Base-by-base conservation (phyloP, 345 rosid species). In the Rhizophora mangle region DNA sequence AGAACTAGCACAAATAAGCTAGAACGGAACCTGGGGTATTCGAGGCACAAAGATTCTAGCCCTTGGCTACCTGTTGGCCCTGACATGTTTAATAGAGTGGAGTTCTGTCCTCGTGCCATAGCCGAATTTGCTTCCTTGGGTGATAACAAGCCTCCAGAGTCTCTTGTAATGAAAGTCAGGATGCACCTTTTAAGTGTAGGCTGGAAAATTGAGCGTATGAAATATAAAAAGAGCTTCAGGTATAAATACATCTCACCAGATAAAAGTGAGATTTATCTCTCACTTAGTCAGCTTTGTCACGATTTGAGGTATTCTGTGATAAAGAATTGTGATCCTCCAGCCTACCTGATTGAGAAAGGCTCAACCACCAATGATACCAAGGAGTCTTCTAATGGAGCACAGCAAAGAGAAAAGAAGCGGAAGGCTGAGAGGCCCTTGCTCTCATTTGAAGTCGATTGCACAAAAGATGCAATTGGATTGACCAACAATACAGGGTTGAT, bases 121-220 rank as follows among this genome's bases (percentile, higher is more conserved):
- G 29, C 54, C 0, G 49, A 69, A 11, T 63, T 55, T 36, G 67
- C 56, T 7, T 31, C 47, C 3, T 24, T 56, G 29, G 2, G 29
- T 2, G 46, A 57, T 31, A 68, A 62, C 16, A 43, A 46, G 43
- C 71, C 76, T n/a, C 26, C 65, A 10, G 55, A 63, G 54, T 3
- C 59, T 63, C 73, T 63, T 34, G 65, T 52, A 3, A 6, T 34
- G 6, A 30, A 20, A 8, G 65, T 58, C 22, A 63, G 78, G 65
- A 57, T 58, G 58, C 78, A 74, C 7, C 72, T 74, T 11, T 10
- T 31, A 7, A 29, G 11, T 21, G 19, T 74, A 36, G 61, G 69
- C 39, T 74, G 78, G 78, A 68, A 47, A 51, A 74, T 74, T 31
- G 73, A 74, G 53, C 58, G 31, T 6, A 22, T 0, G 46, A 24